phyloP scores from a whole-genome alignment of 164 flowering plant species.

The Platanus orientalis region DNA sequence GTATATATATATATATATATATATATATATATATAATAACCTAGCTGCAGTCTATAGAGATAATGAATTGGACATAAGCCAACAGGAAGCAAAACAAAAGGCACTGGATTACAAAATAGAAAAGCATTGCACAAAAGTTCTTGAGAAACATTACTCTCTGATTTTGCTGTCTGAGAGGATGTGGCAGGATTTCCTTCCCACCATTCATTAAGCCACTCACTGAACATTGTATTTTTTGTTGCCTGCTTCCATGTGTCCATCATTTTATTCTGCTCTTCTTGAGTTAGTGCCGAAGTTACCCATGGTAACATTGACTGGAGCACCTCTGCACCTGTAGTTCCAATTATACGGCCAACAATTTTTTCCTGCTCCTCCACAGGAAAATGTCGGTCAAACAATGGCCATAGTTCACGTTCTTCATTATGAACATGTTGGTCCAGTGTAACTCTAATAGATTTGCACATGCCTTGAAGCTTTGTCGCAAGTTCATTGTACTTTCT shows the following conservation, averaged over 20 bases:
- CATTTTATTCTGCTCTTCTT: conserved; percentile 91
- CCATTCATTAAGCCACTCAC: conserved; percentile 97
- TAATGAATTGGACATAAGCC: not conserved
- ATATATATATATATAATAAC: no score
- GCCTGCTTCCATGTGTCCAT: conserved; percentile 96
- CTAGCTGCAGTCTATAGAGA: no score
- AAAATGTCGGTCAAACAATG: conserved; percentile 84
- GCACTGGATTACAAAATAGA: not conserved
- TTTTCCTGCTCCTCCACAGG: conserved; percentile 94
- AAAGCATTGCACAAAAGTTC: conserved; percentile 38
- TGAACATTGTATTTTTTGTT: conserved; percentile 93
- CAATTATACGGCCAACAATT: conserved; percentile 91
- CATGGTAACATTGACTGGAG: conserved; percentile 97
- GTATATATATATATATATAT: no score
- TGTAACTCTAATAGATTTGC: conserved; percentile 84
- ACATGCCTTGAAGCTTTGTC: conserved; percentile 91
- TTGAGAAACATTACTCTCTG: conserved; percentile 37
- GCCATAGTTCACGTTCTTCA: conserved; percentile 96
- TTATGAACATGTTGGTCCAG: conserved; percentile 79
- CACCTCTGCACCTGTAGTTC: conserved; percentile 95
- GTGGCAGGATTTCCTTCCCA: conserved; percentile 63
- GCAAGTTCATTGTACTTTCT: conserved; percentile 64
- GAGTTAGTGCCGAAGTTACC: conserved; percentile 89
- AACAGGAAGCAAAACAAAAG: no score
- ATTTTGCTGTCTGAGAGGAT: conserved; percentile 26